Conservation (phyloP, 2,329 filamentous ascomycete species). For the Diaporthe sp. region DNA sequence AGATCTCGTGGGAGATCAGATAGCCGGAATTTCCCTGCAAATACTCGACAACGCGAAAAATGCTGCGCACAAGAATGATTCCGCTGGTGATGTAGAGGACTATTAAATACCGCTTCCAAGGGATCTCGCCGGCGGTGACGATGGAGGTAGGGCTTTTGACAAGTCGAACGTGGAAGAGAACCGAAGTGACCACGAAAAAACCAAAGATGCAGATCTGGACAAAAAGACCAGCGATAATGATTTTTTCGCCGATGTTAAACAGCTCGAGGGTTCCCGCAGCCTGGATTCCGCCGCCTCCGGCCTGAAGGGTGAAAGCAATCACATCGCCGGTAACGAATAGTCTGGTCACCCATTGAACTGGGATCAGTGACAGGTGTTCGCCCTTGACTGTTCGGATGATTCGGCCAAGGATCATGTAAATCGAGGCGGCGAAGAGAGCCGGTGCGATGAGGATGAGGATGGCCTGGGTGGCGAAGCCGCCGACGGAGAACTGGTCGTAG, state of each 20-base stretch:
- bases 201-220: constrained; percentile 62
- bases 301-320: constrained; percentile 16
- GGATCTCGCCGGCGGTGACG: constrained; percentile 33
- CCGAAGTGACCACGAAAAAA: constrained; percentile 56
- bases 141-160: background rate
- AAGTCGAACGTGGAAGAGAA: constrained; percentile 55
- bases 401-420: constrained; percentile 29
- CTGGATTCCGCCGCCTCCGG: constrained; percentile 1
- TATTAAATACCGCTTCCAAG: constrained; percentile 38
- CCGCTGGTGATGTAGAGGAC: constrained; percentile 30
- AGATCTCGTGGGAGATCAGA: constrained; percentile 56
- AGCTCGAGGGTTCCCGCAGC: background rate
- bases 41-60: constrained; percentile 53
- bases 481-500: background rate
- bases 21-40: constrained; percentile 53
- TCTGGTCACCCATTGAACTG: constrained; percentile 19
- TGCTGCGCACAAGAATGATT: constrained; percentile 48
- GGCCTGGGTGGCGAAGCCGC: constrained; percentile 18
- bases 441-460: constrained; percentile 27
- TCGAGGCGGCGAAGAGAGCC: constrained; percentile 27
- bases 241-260: constrained; percentile 35
- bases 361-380: background rate
- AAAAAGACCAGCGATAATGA: constrained; percentile 51
- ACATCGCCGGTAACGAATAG: constrained; percentile 27
- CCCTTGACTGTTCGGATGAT: constrained; percentile 18